These are phyloP conservation scores for Venturia effusa DNA, from an alignment of 2,329 filamentous ascomycete species.

Conservation along the genomic window DNA sequence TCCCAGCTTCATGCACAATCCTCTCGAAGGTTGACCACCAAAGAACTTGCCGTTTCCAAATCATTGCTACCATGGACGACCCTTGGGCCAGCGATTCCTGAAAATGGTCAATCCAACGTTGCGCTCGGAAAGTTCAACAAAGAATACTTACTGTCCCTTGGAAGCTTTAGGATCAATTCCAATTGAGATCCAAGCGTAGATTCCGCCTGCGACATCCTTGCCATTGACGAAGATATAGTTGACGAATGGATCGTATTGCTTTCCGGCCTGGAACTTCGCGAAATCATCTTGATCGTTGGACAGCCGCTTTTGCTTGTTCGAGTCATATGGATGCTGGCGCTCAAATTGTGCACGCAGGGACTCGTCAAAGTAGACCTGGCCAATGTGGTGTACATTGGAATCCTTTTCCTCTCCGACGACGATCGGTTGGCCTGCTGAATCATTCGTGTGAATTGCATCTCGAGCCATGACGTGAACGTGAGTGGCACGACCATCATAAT, in stretches of 20 bases:
- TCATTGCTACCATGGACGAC: not conserved
- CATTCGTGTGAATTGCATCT: slow-evolving; percentile 9
- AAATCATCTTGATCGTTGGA: slow-evolving; percentile 38
- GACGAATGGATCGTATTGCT: slow-evolving; percentile 5
- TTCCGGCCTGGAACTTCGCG: not conserved
- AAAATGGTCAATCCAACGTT: not conserved
- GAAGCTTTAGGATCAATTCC: not conserved
- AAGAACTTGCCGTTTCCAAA: not conserved
- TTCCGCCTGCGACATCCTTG: not conserved
- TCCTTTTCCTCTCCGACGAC: not conserved
- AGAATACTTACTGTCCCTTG: not conserved
- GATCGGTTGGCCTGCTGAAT: not conserved
- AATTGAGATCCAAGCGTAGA: slow-evolving; percentile 4
- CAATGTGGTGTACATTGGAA: slow-evolving; percentile 46
- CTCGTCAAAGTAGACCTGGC: slow-evolving; percentile 56
- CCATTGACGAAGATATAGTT: slow-evolving; percentile 1
- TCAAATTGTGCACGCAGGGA: slow-evolving; percentile 43
- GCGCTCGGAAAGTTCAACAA: not conserved
- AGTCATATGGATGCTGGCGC: slow-evolving; percentile 32
- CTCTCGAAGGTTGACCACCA: no score
- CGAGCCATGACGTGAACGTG: slow-evolving; percentile 11
- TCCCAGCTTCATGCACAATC: not conserved
- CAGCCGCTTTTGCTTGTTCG: slow-evolving; percentile 34
- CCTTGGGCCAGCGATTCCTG: not conserved
- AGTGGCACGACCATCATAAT: slow-evolving; percentile 28